Evolutionary conservation across 176 grass and related monocot genomes (phyloP), one percentile per base, ranked within the genome.

Genomic region (Triticum timopheevii): DNA sequence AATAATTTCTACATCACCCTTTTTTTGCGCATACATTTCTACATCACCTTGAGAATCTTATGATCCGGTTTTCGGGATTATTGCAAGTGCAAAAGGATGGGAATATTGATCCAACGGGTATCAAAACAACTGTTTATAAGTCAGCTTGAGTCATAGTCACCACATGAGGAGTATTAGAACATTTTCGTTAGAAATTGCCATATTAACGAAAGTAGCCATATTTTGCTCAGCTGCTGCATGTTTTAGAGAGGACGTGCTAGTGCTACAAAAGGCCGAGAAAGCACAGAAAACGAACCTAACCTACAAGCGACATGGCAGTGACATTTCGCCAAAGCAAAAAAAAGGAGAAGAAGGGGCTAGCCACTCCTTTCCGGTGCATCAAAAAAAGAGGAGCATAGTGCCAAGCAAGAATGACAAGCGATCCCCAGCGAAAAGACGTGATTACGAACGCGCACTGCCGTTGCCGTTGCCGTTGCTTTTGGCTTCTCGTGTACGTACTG

Each of bases 281-380:
- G 40, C 4, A 49, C 45, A 4, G 13, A 54, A 30, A 31, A 19
- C 3, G 25, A 34, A 34, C 27, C 28, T 56, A 56, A 56, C 27
- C 4, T 33, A 25, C 0, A 7, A 50, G 72, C 15, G 42, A 28
- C 23, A 74, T 27, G 72, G 73, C 25, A 77, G 74, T 56, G 81
- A 81, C 63, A 42, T 58, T 64, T 73, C 75, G 13, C 76, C 6
- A 31, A 36, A 20, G 22, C 27, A 30, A 54, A 24, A 49, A 49
- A 42, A 80, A 79, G 50, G 16, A 54, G 16, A 34, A 9, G 4
- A 39, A 65, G 8, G 45, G n/a, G 33, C 31, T 16, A 54, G 62
- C 56, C 35, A 78, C 80, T 69, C 31, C 79, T 81, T 50, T 38
- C 61, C 47, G 65, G 20, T 25, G 83, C 15, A 65, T 49, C 25